Evolutionary conservation across 768 basidiomycete species (phyloP).

Genomic region (Amanita brunnescens): DNA sequence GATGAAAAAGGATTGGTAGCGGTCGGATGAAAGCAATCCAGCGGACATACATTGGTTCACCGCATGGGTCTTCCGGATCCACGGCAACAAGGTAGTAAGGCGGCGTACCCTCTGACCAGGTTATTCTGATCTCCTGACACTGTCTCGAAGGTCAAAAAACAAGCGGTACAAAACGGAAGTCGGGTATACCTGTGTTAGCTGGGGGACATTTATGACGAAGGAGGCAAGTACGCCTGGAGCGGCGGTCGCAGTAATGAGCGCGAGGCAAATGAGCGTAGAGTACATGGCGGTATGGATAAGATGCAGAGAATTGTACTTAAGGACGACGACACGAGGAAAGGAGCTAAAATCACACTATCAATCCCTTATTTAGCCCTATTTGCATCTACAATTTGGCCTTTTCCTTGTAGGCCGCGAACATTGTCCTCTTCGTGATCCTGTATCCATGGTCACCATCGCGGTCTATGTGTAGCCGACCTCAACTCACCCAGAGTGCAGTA

Average conservation of each 20-base stretch:
- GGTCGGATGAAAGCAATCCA: not conserved
- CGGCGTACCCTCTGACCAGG: constrained; percentile 37
- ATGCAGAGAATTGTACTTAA: constrained; percentile 20
- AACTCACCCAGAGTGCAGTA: constrained; percentile 72
- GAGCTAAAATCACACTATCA: not conserved
- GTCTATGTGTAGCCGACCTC: not conserved
- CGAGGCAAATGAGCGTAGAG: constrained; percentile 67
- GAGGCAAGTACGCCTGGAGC: constrained; percentile 43
- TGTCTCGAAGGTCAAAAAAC: constrained; percentile 18
- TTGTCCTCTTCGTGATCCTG: constrained; percentile 63
- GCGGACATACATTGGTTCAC: constrained; percentile 44
- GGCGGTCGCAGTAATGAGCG: constrained; percentile 56
- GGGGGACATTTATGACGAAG: constrained; percentile 45
- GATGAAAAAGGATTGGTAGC: constrained; percentile 6
- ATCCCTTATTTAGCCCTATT: constrained; percentile 1
- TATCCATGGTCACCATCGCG: constrained; percentile 8
- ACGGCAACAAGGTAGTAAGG: constrained; percentile 60
- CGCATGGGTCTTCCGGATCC: constrained; percentile 44
- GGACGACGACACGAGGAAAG: constrained; percentile 17
- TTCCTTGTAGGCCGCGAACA: constrained; percentile 53
- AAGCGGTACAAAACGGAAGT: not conserved
- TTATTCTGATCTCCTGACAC: constrained; percentile 44
- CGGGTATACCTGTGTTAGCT: constrained; percentile 42
- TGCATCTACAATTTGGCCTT: constrained; percentile 31
- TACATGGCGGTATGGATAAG: constrained; percentile 49